Evolutionary conservation across 2,329 filamentous ascomycete genomes (phyloP).

Genomic region (Sporothrix brasiliensis): DNA sequence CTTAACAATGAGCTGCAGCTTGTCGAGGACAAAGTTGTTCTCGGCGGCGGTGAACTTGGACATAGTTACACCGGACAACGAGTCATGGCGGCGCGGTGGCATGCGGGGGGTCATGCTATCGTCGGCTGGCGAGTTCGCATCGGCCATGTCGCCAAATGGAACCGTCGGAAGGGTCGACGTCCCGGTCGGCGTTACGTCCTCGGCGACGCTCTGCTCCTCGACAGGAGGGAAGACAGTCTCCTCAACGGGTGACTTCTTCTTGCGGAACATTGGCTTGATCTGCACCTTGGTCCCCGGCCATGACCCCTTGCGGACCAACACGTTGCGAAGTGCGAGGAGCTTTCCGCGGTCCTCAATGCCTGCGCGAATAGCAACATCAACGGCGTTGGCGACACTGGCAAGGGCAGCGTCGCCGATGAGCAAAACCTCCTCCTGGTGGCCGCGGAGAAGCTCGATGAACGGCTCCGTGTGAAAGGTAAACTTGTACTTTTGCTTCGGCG

Average conservation of each 20-base stretch:
- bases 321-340: conserved; percentile 81
- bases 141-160: conserved; percentile 32
- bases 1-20: conserved; percentile 96
- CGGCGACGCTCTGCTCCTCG: conserved; percentile 44
- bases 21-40: conserved; percentile 90
- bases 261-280: conserved; percentile 98
- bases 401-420: conserved; percentile 89
- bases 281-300: conserved; percentile 98
- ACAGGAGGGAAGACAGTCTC: conserved; percentile 45
- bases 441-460: conserved; percentile 91
- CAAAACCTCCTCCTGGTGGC: conserved; percentile 93
- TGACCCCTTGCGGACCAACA: conserved; percentile 85
- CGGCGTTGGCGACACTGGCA: conserved; percentile 84
- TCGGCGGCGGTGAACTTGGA: conserved; percentile 93
- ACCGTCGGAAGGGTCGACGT: conserved; percentile 3
- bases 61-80: conserved; percentile 84
- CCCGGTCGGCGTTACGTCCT: conserved; percentile 10
- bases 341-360: conserved; percentile 84
- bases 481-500: conserved; percentile 99
- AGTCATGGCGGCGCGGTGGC: conserved; percentile 71
- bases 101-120: conserved; percentile 44
- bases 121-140: conserved; percentile 35
- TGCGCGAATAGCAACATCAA: conserved; percentile 75
- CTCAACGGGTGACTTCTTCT: conserved; percentile 70
- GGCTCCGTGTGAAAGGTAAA: conserved; percentile 98